Base-by-base conservation (phyloP, 306 rosid species). In the Medicago lupulina region DNA sequence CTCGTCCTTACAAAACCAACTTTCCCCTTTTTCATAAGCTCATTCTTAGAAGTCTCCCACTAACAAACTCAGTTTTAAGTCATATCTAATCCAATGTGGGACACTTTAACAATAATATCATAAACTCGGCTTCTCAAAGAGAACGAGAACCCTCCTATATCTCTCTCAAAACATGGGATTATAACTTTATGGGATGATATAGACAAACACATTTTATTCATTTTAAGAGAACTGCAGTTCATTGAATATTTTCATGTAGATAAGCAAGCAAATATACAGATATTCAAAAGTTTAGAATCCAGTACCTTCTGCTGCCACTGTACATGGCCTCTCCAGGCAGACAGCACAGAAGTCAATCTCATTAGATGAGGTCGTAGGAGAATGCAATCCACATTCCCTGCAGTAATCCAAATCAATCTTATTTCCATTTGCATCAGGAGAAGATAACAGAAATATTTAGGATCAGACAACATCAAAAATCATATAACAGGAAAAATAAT, bases 261-360 rank as follows among this genome's bases (percentile, higher is more conserved):
- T 3, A 6, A 38, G 64, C 58, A 49, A 10, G 13, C 36, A 14
- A 57, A 59, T 17, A 53, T 76, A 74, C 46, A 44, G 16, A 57
- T 57, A 76, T 40, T 68, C 16, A 61, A 50, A 74, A 79, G 70
- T 73, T 31, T 31, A 40, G 49, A 65, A 75, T 28, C 72, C 40
- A 72, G 39, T 75, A 93, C 99, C 99, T 85, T 90, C 97, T 3
- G 97, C 97, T 34, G 97, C 93, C 34, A 95, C 92, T 8, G 92
- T 85, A 82, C 99, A 92, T 51, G 87, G 80, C 86, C 92, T 95
- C 87, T 95, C 99, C 54, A 95, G 81, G 86, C 97, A 95, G 72
- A 95, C 96, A 70, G 99, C 97, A 70, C 99, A 95, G 23, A 71
- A 75, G 70, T 95, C 97, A 73, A 78, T 76, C 46, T 92, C 97